Evolutionary conservation across 176 grass and related monocot genomes (phyloP), one percentile per base, ranked within the genome.

Genomic region (Oryza meridionalis): DNA sequence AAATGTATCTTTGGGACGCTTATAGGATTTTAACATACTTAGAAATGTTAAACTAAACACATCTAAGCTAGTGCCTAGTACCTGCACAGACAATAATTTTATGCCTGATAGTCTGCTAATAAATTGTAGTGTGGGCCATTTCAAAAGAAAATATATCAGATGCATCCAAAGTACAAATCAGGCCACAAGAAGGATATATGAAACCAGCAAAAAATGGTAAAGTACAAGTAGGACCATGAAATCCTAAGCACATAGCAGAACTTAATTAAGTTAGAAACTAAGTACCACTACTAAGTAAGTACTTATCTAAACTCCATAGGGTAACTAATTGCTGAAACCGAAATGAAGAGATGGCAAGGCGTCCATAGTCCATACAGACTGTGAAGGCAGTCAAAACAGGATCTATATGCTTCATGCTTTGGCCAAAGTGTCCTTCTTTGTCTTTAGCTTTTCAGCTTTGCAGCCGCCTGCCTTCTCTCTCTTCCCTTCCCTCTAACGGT

Each of bases 401-500:
- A 89, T 90, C 86, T 87, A 44, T 87, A 44, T 59, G 50, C 76
- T 79, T 71, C 79, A 70, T 69, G 90, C 85, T 84, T 90, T 92
- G 81, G 79, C 80, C 82, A 85, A 86, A 88, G 84, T 51, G 67
- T 31, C 67, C 38, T 69, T 63, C 67, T 84, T 61, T 75, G 42
- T 65, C 84, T 93, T 93, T 90, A 84, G 84, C 94, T 94, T 96
- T 97, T 80, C 94, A 90, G 94, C 94, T 97, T 97, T 92, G 87
- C 90, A 90, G 84, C 78, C 74, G 71, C 61, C 71, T 62, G 58
- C 58, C 21, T 62, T 62, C 58, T 62, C 51, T 58, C 44, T 24
- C 13, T 51, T 9, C 72, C 16, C 66, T 62, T 84, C 9, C 67
- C 16, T 65, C 85, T 61, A 82, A 86, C 22, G 68, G 69, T 73